Conservation (phyloP, 1,284 basidiomycete genomes). For the Rugosomyces carneus region DNA sequence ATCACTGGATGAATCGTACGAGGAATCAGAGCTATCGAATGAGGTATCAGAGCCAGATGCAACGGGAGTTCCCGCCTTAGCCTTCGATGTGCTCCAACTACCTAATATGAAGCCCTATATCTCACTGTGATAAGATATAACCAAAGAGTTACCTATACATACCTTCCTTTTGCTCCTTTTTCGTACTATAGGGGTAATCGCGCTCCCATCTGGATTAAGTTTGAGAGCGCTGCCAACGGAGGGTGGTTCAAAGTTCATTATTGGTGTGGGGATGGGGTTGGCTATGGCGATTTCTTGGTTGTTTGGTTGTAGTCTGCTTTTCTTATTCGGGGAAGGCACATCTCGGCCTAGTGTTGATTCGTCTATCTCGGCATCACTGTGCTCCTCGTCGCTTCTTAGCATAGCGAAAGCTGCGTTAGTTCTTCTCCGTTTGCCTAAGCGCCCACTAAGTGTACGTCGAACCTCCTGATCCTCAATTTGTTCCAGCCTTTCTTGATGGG, state of each 20-base stretch:
- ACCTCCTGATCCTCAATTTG: constrained; percentile 56
- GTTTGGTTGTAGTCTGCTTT: neutral
- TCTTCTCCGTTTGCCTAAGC: constrained; percentile 41
- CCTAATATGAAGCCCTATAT: constrained; percentile 32
- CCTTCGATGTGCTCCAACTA: constrained; percentile 33
- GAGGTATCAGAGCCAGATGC: constrained; percentile 50
- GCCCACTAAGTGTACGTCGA: constrained; percentile 45
- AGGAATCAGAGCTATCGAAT: constrained; percentile 74
- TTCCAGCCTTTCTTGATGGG: constrained; percentile 55
- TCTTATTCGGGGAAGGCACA: constrained; percentile 9
- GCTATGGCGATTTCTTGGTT: neutral
- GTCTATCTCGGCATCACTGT: constrained; percentile 31
- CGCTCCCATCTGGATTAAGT: constrained; percentile 52
- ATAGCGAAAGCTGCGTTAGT: constrained; percentile 30
- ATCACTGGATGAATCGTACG: constrained; percentile 41
- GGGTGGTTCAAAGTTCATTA: constrained; percentile 8
- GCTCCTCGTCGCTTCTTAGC: constrained; percentile 27
- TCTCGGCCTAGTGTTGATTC: constrained; percentile 12
- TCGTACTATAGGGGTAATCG: constrained; percentile 40
- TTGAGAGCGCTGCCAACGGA: constrained; percentile 54
- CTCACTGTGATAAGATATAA: constrained; percentile 5
- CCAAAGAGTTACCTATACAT: constrained; percentile 6
- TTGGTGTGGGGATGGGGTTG: neutral
- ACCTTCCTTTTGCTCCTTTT: constrained; percentile 39
- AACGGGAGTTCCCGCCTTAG: constrained; percentile 12